Percentiles rank a stretch among this genome's conserved stretches.
These are phyloP conservation scores for Calonectria fujianensis DNA, from an alignment of 2,329 filamentous ascomycete genomes.

Conservation along the genomic window DNA sequence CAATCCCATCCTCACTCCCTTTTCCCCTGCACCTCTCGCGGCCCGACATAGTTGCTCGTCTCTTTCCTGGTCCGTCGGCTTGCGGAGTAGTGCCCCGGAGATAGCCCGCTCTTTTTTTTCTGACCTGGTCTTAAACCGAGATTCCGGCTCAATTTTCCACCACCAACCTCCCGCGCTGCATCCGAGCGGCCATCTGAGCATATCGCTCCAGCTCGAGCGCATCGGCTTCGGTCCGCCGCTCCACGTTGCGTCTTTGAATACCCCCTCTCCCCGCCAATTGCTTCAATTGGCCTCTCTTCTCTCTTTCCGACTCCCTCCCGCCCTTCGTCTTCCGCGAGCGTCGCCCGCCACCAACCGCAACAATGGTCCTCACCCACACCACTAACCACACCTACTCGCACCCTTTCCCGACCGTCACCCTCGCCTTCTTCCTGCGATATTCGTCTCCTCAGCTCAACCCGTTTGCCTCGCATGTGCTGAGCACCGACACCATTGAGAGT, in stretches of 20 bases:
- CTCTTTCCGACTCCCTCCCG: conserved; percentile 36
- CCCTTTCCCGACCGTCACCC: conserved; percentile 88
- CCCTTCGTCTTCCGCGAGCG: conserved; percentile 41
- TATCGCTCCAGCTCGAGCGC: conserved; percentile 38
- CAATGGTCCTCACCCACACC: conserved; percentile 78
- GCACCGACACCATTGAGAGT: conserved; percentile 87
- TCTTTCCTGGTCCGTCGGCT: conserved; percentile 42
- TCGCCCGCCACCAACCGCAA: conserved; percentile 52
- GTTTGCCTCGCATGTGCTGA: conserved; percentile 87
- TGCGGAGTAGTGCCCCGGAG: conserved; percentile 45
- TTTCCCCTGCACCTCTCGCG: conserved; percentile 48
- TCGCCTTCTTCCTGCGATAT: conserved; percentile 93
- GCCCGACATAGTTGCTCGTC: conserved; percentile 54
- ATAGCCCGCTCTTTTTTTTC: conserved; percentile 43
- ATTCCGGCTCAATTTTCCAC: conserved; percentile 51
- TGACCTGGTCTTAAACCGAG: conserved; percentile 51
- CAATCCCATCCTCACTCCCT: conserved; percentile 17
- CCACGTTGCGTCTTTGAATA: conserved; percentile 10
- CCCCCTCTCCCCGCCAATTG: background rate
- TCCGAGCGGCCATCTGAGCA: conserved; percentile 46
- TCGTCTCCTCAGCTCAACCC: conserved; percentile 83
- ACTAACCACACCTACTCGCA: conserved; percentile 85
- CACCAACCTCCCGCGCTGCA: conserved; percentile 48
- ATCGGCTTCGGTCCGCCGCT: conserved; percentile 11
- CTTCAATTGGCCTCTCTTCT: conserved; percentile 44